Evolutionary conservation across 257 asterid species (phyloP).

Genomic region (Plantago elongata): DNA sequence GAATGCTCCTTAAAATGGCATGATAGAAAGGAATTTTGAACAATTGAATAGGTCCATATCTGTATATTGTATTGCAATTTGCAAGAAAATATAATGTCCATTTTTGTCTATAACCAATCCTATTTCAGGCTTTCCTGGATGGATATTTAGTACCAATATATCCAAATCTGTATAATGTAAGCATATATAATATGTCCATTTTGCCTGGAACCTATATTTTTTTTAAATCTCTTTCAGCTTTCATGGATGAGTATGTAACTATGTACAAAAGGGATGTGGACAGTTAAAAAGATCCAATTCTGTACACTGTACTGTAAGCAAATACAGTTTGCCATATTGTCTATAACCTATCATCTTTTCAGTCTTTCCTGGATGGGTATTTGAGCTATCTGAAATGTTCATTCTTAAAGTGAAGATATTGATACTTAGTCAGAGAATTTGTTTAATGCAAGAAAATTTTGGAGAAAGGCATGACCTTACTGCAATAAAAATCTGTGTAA

Average conservation of each 20-base stretch:
- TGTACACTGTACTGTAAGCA: constrained; percentile 17
- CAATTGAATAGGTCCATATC: neutral
- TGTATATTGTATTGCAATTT: constrained; percentile 18
- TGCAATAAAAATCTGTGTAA: neutral
- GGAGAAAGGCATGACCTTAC: neutral
- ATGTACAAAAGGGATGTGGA: neutral
- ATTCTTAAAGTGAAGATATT: neutral
- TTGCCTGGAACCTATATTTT: too few relatives aligned
- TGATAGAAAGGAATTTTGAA: neutral
- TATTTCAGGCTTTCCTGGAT: too few relatives aligned
- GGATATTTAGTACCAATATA: too few relatives aligned
- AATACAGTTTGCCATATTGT: too few relatives aligned
- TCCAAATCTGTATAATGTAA: too few relatives aligned
- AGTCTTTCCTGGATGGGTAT: too few relatives aligned
- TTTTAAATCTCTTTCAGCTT: too few relatives aligned
- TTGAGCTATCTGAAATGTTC: neutral
- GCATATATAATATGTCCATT: too few relatives aligned
- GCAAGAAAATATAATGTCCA: neutral
- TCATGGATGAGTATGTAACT: too few relatives aligned
- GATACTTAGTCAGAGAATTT: neutral
- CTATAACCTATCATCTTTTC: too few relatives aligned
- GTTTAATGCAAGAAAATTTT: neutral
- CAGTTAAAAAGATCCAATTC: neutral
- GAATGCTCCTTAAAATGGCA: constrained; percentile 2
- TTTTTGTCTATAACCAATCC: too few relatives aligned